These are phyloP conservation scores for Isatis tinctoria DNA, from an alignment of 345 rosid species.

Conservation along the genomic window DNA sequence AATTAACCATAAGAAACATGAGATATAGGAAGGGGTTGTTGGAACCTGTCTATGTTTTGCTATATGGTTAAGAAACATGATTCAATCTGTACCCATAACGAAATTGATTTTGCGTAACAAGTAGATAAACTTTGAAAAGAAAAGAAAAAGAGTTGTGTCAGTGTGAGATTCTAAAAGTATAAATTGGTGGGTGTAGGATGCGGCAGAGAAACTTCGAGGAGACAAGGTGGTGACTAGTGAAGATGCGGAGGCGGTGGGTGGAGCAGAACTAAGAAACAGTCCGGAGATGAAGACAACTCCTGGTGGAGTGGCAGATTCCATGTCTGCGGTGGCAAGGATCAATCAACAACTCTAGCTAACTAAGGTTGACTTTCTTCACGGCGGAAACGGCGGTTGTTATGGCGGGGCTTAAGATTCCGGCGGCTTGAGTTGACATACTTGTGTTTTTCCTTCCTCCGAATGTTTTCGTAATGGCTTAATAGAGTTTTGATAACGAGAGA, in stretches of 20 bases:
- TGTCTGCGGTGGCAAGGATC: slow-evolving; percentile 50
- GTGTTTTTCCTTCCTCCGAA: background rate
- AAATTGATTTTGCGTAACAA: background rate
- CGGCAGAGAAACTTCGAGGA: slow-evolving; percentile 31
- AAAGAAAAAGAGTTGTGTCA: background rate
- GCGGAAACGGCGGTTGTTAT: slow-evolving; percentile 38
- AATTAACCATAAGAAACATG: background rate
- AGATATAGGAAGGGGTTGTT: background rate
- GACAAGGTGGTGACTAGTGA: slow-evolving; percentile 49
- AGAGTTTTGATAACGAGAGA: background rate
- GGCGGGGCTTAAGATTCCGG: slow-evolving; percentile 50
- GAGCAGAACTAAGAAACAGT: slow-evolving; percentile 46
- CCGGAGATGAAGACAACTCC: slow-evolving; percentile 38
- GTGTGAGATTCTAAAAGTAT: background rate
- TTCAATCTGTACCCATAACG: no score
- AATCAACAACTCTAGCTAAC: slow-evolving; percentile 31
- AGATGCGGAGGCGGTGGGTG: slow-evolving; percentile 49
- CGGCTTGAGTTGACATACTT: slow-evolving; percentile 67
- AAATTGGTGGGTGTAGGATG: slow-evolving; percentile 35
- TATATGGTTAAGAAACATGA: background rate
- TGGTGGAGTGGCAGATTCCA: slow-evolving; percentile 54
- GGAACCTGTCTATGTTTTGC: background rate
- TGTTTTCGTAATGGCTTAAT: background rate
- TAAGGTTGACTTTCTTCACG: background rate
- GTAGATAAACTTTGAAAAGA: background rate